Conservation (phyloP, 148 eudicot species). For the Rhododendron ferrugineum region DNA sequence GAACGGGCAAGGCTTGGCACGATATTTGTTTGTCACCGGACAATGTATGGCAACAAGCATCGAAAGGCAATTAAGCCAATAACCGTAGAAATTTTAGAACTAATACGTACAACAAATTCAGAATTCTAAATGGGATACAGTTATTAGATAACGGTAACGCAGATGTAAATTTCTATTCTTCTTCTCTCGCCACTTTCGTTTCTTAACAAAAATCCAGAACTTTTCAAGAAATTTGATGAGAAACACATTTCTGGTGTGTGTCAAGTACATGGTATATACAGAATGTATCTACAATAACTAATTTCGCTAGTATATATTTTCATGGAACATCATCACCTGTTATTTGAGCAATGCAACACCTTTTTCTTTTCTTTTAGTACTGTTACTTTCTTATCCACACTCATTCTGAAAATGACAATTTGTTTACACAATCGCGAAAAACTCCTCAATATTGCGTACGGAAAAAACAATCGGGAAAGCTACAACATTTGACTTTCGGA, state of each 20-base stretch:
- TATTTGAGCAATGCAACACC: not conserved
- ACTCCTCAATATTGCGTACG: not conserved
- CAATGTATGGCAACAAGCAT: not conserved
- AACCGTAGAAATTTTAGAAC: not conserved
- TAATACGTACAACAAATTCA: not conserved
- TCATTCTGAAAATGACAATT: not conserved
- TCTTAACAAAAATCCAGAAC: not conserved
- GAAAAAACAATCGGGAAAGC: not conserved
- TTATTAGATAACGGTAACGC: not conserved
- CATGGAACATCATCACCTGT: not conserved
- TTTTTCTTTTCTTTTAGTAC: not conserved
- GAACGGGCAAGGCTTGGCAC: not conserved
- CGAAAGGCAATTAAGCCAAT: not conserved
- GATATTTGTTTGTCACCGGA: not conserved
- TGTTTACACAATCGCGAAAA: not conserved
- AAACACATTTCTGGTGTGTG: not conserved
- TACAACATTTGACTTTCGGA: slow-evolving; percentile 8
- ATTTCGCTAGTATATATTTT: not conserved
- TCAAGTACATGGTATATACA: too few species aligned
- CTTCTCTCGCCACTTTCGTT: not conserved
- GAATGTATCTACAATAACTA: not conserved
- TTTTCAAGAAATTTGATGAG: not conserved
- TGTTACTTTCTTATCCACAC: not conserved
- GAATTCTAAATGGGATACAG: not conserved
- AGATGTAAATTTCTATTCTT: not conserved